Base-by-base conservation (phyloP, 306 rosid genomes). In the Gastrolobium villosum region DNA sequence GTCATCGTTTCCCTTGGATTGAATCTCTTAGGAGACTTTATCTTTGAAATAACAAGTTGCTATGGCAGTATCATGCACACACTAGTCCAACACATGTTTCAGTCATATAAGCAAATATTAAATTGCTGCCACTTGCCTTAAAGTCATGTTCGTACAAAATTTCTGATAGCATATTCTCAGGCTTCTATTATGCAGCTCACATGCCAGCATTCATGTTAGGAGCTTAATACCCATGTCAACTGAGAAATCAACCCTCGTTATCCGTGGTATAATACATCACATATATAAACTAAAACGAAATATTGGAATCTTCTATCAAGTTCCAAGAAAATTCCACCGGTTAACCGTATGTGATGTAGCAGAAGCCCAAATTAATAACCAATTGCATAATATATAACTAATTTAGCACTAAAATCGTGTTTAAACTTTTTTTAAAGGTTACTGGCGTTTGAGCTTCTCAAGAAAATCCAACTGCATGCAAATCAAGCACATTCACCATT, bases 201-300 rank as follows among this genome's bases (percentile, higher is more conserved):
- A 71, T 82, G 85, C 78, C 32, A 39, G 72, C 76, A 75, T 81
- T 59, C 76, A 75, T 20, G 26, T 20, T 20, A 20, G 26, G 26
- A 20, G 26, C 26, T 20, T 20, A 20, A 73, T 43, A 26, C 70
- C 59, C 80, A 46, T 60, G 55, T 56, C 37, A 55, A 15, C 65
- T 35, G 44, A 70, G 52, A 79, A 70, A 50, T 41, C 69, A 59
- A 34, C 64, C 34, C 77, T 57, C 62, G 63, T 69, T 68, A 56
- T 69, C 70, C 62, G 66, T 69, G 43, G 70, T 5, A 13, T 41
- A 20, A 13, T 41, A 20, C 1, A 43, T 34, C n/a, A 57, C 26
- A 49, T 15, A 34, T 39, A 6, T 43, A 67, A 67, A 41, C 59
- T 68, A 63, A 6, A 77, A 31, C n/a, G 43, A 70, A 54, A 53